A percentile compares a stretch with the other conserved stretches of the same genome.
Evolutionary conservation across 2,329 filamentous ascomycete species (phyloP).

Genomic region (Clonostachys sp.): DNA sequence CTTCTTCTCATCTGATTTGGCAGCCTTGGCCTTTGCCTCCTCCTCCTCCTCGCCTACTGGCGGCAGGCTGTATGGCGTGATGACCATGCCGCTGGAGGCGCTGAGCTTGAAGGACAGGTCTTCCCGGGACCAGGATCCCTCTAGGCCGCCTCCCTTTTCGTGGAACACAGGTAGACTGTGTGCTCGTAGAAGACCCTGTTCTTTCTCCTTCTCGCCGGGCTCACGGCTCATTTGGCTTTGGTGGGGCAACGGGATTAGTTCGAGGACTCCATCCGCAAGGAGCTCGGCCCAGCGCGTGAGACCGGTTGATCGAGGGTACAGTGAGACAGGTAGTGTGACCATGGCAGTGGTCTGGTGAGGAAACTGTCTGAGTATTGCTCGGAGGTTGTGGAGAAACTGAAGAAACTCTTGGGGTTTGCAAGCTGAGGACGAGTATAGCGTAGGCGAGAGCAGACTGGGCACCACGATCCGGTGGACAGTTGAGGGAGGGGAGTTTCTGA

Average conservation of each 20-base stretch:
- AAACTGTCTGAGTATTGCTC: slow-evolving; percentile 68
- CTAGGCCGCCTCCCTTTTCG: slow-evolving; percentile 78
- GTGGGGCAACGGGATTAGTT: slow-evolving; percentile 68
- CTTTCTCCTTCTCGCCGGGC: slow-evolving; percentile 59
- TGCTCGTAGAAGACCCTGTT: slow-evolving; percentile 80
- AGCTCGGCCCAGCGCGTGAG: slow-evolving; percentile 83
- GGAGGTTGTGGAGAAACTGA: slow-evolving; percentile 75
- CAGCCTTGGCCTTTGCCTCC: slow-evolving; percentile 14
- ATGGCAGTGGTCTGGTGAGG: slow-evolving; percentile 64
- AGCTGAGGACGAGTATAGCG: slow-evolving; percentile 67
- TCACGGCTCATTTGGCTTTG: slow-evolving; percentile 47
- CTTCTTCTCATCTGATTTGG: slow-evolving; percentile 51
- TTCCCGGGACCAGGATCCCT: slow-evolving; percentile 65
- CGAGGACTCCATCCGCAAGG: slow-evolving; percentile 79
- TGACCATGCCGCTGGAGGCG: slow-evolving; percentile 71
- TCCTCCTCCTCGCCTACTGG: slow-evolving; percentile 70
- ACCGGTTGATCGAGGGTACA: slow-evolving; percentile 72
- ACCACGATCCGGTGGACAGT: slow-evolving; percentile 77
- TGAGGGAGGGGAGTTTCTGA: slow-evolving; percentile 51
- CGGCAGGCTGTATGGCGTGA: slow-evolving; percentile 85
- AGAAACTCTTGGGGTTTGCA: slow-evolving; percentile 70
- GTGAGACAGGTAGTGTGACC: slow-evolving; percentile 71
- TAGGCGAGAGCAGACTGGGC: slow-evolving; percentile 84
- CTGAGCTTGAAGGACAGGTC: slow-evolving; percentile 90
- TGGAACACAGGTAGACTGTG: slow-evolving; percentile 81